Conservation (phyloP, 2,329 filamentous ascomycete species). For the Fusarium clavum region DNA sequence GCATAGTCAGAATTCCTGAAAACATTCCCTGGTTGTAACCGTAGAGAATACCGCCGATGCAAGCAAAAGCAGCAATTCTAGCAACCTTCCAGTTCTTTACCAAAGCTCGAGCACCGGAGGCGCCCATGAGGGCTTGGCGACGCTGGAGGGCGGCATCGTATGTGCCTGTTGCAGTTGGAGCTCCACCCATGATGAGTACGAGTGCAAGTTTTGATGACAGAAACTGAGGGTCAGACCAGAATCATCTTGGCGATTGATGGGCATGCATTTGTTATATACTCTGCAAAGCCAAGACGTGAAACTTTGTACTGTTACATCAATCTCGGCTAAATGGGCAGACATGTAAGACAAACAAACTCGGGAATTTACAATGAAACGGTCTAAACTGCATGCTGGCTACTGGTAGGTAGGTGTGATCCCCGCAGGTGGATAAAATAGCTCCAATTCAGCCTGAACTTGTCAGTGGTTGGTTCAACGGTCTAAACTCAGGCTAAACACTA, state of each 20-base stretch:
- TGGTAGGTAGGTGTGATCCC: neutral
- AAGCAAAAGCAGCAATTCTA: slow-evolving; percentile 70
- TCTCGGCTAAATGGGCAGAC: slow-evolving; percentile 16
- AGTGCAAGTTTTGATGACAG: neutral
- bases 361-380: slow-evolving; percentile 1
- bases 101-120: slow-evolving; percentile 62
- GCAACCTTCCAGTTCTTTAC: slow-evolving; percentile 71
- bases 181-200: slow-evolving; percentile 20
- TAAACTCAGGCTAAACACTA: slow-evolving; percentile 25
- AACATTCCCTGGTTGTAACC: slow-evolving; percentile 77
- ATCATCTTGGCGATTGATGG: neutral
- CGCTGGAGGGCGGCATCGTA: slow-evolving; percentile 66
- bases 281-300: slow-evolving; percentile 10
- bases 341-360: neutral
- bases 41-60: slow-evolving; percentile 71
- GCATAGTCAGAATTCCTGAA: slow-evolving; percentile 72
- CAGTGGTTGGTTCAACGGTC: neutral
- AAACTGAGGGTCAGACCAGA: neutral
- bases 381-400: neutral
- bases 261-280: slow-evolving; percentile 14
- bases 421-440: slow-evolving; percentile 3
- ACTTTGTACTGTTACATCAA: slow-evolving; percentile 1
- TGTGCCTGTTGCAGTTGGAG: slow-evolving; percentile 22
- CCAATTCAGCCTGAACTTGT: slow-evolving; percentile 19
- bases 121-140: slow-evolving; percentile 65